A percentile compares a stretch with the other conserved stretches of the same genome.
Conservation (phyloP, 805 yeast genomes). For the Priceomyces melissophilus region DNA sequence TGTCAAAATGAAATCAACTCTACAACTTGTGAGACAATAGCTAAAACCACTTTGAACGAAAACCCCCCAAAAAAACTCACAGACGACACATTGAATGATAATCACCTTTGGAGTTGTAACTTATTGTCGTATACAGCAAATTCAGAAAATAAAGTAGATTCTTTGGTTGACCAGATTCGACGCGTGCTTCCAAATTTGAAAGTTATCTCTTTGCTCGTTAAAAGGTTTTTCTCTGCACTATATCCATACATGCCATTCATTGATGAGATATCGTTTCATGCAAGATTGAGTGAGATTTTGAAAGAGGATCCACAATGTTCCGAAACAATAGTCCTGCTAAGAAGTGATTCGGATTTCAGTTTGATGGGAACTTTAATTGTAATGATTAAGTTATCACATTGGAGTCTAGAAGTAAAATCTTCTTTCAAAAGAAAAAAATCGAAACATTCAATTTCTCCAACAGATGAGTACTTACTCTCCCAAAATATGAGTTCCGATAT, state of each 20-base stretch:
- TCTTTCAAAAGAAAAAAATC: no score
- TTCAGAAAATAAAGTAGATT: background rate
- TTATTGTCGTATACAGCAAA: background rate
- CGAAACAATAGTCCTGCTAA: background rate
- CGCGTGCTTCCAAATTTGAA: constrained; percentile 21
- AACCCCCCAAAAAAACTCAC: background rate
- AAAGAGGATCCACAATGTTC: no score
- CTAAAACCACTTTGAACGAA: background rate
- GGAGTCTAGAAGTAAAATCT: background rate
- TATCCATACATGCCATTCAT: constrained; percentile 26
- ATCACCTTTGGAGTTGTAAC: background rate
- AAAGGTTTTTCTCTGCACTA: constrained; percentile 22
- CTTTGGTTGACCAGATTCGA: constrained; percentile 16
- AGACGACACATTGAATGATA: background rate
- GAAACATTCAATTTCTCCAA: no score
- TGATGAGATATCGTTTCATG: constrained; percentile 23
- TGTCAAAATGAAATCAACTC: background rate
- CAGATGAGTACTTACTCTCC: no score
- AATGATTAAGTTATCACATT: background rate
- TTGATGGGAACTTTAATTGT: background rate
- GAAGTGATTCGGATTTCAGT: background rate
- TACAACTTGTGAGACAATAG: background rate
- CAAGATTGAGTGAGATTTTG: constrained; percentile 6
- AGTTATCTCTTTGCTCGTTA: constrained; percentile 23
- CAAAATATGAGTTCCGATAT: background rate